Conservation (phyloP, 2,329 filamentous ascomycete species). For the Alternaria tenuissima region DNA sequence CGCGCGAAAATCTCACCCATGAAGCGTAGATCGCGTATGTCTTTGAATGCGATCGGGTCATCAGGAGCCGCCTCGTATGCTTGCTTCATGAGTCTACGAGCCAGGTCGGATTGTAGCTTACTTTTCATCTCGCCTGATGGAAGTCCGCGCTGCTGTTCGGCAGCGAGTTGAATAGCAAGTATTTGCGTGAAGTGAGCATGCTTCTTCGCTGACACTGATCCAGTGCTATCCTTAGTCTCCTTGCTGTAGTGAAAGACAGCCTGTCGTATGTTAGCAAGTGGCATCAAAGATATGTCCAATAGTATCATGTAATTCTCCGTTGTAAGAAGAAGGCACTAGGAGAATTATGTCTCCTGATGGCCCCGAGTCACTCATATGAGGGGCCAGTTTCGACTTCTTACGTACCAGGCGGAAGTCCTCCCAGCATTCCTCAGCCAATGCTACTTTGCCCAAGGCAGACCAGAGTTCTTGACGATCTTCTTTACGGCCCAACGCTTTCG, state of each 20-base stretch:
- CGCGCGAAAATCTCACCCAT: conserved; percentile 42
- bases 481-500: conserved; percentile 32
- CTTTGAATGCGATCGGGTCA: conserved; percentile 37
- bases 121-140: conserved; percentile 27
- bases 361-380: not conserved
- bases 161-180: conserved; percentile 40
- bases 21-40: conserved; percentile 46
- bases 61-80: conserved; percentile 37
- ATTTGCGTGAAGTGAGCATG: conserved; percentile 38
- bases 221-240: conserved; percentile 22
- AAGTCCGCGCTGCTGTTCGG: conserved; percentile 28
- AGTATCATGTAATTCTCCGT: not conserved
- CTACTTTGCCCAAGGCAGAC: conserved; percentile 36
- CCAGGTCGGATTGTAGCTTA: conserved; percentile 31
- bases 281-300: not conserved
- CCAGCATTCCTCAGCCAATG: conserved; percentile 45
- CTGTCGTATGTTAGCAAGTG: conserved; percentile 26
- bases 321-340: not conserved
- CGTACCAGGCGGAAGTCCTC: conserved; percentile 46
- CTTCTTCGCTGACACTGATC: conserved; percentile 30
- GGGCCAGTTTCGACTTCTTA: not conserved
- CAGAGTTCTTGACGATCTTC: conserved; percentile 38
- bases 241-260: conserved; percentile 42
- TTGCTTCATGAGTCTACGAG: conserved; percentile 36
- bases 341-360: not conserved